These are phyloP conservation scores for Mortierella sp. DNA, from an alignment of 371 early-diverging fungal species.

Conservation along the genomic window DNA sequence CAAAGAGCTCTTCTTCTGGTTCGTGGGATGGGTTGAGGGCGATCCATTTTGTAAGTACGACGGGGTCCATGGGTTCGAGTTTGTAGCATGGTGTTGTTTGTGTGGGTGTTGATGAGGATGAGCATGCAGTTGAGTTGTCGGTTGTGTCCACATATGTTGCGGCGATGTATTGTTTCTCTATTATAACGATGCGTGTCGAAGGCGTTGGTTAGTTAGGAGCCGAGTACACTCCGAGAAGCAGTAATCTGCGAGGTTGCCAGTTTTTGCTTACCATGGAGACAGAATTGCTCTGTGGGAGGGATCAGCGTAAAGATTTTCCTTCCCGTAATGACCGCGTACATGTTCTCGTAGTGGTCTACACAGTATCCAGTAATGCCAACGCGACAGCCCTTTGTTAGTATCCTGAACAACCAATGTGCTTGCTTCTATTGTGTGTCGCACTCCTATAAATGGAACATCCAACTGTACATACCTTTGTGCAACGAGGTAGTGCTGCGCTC, in stretches of 20 bases:
- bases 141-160: conserved; percentile 65
- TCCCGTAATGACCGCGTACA: conserved; percentile 81
- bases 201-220: background rate
- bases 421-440: background rate
- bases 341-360: conserved; percentile 83
- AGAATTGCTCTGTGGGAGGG: conserved; percentile 79
- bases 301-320: conserved; percentile 78
- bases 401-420: background rate
- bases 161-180: conserved; percentile 70
- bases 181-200: background rate
- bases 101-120: conserved; percentile 17
- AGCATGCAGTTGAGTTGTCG: conserved; percentile 18
- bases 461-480: conserved; percentile 68
- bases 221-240: background rate
- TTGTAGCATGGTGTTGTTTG: conserved; percentile 26
- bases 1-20: conserved; percentile 54
- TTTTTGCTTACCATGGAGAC: conserved; percentile 67
- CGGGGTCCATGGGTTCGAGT: conserved; percentile 60
- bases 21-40: conserved; percentile 71
- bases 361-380: background rate
- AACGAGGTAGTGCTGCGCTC: conserved; percentile 72
- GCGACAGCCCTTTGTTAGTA: background rate
- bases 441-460: background rate
- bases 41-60: conserved; percentile 71
- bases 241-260: background rate